Conservation (phyloP, 2,329 filamentous ascomycete species). For the Monilinia polystroma region DNA sequence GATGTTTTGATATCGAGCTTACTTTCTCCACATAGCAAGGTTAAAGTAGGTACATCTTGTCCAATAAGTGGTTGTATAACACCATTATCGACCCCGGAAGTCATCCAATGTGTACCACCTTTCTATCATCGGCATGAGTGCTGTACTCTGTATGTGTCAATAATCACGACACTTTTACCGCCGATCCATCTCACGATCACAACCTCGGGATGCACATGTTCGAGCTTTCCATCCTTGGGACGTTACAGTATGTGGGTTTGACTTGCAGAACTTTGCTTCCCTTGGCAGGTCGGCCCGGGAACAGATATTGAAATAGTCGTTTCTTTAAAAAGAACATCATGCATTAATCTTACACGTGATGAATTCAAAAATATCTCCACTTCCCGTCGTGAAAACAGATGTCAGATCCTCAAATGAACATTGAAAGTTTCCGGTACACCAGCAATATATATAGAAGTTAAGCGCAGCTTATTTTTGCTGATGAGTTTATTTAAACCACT, state of each 20-base stretch:
- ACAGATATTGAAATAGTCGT: not conserved
- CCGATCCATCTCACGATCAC: conserved; percentile 13
- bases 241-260: conserved; percentile 9
- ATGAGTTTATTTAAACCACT: not conserved
- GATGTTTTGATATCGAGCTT: not conserved
- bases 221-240: not conserved
- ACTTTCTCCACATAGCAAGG: conserved; percentile 10
- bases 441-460: not conserved
- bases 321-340: not conserved
- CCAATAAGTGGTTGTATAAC: not conserved
- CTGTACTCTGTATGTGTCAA: not conserved
- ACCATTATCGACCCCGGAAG: not conserved
- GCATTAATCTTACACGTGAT: not conserved
- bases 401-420: not conserved
- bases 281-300: conserved; percentile 13
- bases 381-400: not conserved
- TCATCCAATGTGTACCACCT: not conserved
- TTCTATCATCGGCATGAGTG: not conserved
- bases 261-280: conserved; percentile 2
- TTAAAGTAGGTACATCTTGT: not conserved
- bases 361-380: not conserved
- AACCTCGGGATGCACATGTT: conserved; percentile 13
- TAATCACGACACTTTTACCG: not conserved
- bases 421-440: not conserved
- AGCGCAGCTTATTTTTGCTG: not conserved